Percentiles rank a stretch among this genome's conserved stretches.
phyloP scores from a whole-genome alignment of 2,329 filamentous ascomycete species.

The Aureobasidium sp. region DNA sequence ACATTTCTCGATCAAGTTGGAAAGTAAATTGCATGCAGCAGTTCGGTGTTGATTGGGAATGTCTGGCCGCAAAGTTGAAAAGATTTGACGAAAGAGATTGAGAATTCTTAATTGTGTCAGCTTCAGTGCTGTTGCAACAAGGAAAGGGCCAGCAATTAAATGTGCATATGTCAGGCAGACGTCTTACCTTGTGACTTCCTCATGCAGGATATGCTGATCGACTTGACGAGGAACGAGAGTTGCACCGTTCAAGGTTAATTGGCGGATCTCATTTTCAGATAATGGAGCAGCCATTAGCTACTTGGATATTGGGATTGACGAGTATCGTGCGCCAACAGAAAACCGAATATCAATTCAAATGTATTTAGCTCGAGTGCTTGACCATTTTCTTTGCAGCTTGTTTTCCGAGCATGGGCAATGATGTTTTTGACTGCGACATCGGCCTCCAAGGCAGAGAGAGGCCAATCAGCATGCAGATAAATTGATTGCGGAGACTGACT shows the following conservation, averaged over 20 bases:
- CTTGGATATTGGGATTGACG: neutral
- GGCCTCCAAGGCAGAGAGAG: neutral
- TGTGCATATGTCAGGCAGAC: no score
- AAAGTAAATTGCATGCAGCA: slow-evolving; percentile 53
- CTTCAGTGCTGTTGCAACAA: neutral
- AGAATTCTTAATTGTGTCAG: neutral
- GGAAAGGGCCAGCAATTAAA: neutral
- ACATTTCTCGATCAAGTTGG: slow-evolving; percentile 47
- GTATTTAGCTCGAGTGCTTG: slow-evolving; percentile 14
- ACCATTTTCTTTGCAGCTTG: slow-evolving; percentile 17
- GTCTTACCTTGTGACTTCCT: slow-evolving; percentile 16
- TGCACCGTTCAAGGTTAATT: slow-evolving; percentile 16
- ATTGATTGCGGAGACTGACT: slow-evolving; percentile 16
- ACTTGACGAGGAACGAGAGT: slow-evolving; percentile 18
- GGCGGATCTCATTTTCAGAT: slow-evolving; percentile 20
- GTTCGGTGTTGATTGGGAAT: slow-evolving; percentile 44
- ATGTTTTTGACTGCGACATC: slow-evolving; percentile 13
- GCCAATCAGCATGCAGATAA: slow-evolving; percentile 11
- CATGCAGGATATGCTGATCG: neutral
- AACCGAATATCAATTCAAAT: neutral
- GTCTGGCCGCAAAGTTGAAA: slow-evolving; percentile 14
- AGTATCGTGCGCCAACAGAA: neutral
- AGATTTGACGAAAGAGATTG: neutral
- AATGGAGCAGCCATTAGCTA: slow-evolving; percentile 5
- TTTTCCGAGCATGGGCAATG: neutral